Evolutionary conservation across 2,329 filamentous ascomycete genomes (phyloP).

Genomic region (Huntiella savannae): DNA sequence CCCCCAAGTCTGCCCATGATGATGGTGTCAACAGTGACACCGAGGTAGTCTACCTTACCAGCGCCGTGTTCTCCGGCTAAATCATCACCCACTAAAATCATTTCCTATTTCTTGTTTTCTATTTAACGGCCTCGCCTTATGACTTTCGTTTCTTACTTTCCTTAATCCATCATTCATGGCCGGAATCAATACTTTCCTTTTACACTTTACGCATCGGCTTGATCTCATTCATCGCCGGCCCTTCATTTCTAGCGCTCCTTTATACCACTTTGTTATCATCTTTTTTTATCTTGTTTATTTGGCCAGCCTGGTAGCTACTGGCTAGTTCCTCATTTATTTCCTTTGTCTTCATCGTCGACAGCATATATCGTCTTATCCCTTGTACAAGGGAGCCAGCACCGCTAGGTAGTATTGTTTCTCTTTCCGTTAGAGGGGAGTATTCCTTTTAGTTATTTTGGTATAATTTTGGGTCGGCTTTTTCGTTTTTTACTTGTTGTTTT

Average conservation of each 20-base stretch:
- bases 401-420: not conserved
- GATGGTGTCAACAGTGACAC: conserved; percentile 16
- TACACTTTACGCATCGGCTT: not conserved
- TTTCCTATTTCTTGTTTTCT: conserved; percentile 5
- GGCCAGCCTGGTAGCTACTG: too few relatives aligned
- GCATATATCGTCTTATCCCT: not conserved
- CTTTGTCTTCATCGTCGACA: not conserved
- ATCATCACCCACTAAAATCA: not conserved
- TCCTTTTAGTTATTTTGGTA: not conserved
- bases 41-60: conserved; percentile 26
- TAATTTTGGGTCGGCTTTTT: not conserved
- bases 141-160: conserved; percentile 1
- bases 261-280: too few relatives aligned
- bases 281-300: too few relatives aligned
- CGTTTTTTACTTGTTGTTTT: not conserved
- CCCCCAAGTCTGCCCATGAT: conserved; percentile 13
- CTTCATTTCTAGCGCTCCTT: not conserved
- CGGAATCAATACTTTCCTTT: not conserved
- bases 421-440: not conserved
- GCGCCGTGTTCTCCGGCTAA: conserved; percentile 29
- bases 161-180: not conserved
- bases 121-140: conserved; percentile 2
- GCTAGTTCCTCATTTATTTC: not conserved
- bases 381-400: too few relatives aligned
- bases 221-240: not conserved